These are phyloP conservation scores for Saccharomyces hybrid DNA, from an alignment of 1,139 yeast species.

Conservation along the genomic window DNA sequence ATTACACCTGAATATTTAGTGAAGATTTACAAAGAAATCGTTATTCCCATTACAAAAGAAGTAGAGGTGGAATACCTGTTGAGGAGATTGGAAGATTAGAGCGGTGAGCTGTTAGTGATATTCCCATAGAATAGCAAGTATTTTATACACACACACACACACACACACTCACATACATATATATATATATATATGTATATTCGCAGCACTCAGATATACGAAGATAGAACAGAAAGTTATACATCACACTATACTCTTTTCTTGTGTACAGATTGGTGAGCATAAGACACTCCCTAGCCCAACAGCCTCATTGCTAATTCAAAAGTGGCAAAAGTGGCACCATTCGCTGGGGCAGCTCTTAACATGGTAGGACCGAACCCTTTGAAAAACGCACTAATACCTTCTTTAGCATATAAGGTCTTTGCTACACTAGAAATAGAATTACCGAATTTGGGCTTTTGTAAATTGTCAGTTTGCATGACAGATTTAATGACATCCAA, in stretches of 20 bases:
- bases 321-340: conserved; percentile 88
- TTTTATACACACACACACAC: neutral
- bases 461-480: conserved; percentile 73
- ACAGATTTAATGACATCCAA: conserved; percentile 80
- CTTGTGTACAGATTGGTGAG: neutral
- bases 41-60: conserved; percentile 87
- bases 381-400: conserved; percentile 27
- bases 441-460: conserved; percentile 34
- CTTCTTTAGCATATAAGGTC: conserved; percentile 35
- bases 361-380: conserved; percentile 32
- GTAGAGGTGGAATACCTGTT: conserved; percentile 88
- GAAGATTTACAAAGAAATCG: conserved; percentile 72
- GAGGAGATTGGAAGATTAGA: conserved; percentile 55
- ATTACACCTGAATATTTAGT: conserved; percentile 78
- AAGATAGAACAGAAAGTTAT: neutral
- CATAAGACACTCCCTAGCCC: conserved; percentile 13
- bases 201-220: neutral
- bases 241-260: neutral
- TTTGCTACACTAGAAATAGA: conserved; percentile 44
- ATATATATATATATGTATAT: neutral
- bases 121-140: neutral
- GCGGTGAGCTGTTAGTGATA: neutral
- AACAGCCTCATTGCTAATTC: conserved; percentile 72
- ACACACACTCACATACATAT: neutral
- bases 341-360: conserved; percentile 67